Evolutionary conservation across 2,329 filamentous ascomycete species (phyloP).

Genomic region (Aquanectria penicillioides): DNA sequence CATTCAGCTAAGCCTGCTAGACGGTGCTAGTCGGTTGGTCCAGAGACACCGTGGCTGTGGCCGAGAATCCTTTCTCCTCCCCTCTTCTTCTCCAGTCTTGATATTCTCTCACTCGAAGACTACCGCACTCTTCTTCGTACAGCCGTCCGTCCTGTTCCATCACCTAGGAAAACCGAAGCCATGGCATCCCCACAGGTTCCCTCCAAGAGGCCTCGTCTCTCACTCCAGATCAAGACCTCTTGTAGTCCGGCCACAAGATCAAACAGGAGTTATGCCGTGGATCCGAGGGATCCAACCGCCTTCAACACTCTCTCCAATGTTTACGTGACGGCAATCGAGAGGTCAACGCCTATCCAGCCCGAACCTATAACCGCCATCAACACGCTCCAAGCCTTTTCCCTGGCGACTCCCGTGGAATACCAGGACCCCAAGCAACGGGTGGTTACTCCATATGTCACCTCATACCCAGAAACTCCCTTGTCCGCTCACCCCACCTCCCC

Average conservation of each 20-base stretch:
- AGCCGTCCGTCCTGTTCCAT: not conserved
- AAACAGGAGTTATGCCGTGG: conserved; percentile 48
- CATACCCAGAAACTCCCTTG: conserved; percentile 64
- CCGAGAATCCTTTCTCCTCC: conserved; percentile 4
- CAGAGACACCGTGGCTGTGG: conserved; percentile 14
- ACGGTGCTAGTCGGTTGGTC: conserved; percentile 33
- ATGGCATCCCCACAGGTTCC: conserved; percentile 52
- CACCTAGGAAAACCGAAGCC: conserved; percentile 21
- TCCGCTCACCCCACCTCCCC: conserved; percentile 63
- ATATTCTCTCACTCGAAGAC: conserved; percentile 6
- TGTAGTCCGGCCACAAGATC: conserved; percentile 50
- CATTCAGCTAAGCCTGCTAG: conserved; percentile 28
- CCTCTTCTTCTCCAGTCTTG: conserved; percentile 14
- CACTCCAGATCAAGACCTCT: conserved; percentile 63
- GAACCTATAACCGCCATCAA: conserved; percentile 62
- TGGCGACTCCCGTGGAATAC: conserved; percentile 43
- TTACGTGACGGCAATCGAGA: conserved; percentile 71
- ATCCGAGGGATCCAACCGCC: conserved; percentile 68
- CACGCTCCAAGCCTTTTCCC: conserved; percentile 47
- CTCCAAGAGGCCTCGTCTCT: conserved; percentile 65
- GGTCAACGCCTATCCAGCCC: conserved; percentile 59
- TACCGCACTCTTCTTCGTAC: not conserved
- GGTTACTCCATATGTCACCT: conserved; percentile 57
- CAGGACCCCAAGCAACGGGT: conserved; percentile 45
- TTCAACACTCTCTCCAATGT: conserved; percentile 75